These are phyloP conservation scores for Sungouiozyma intestinalis DNA, from an alignment of 805 yeast genomes.

Conservation along the genomic window DNA sequence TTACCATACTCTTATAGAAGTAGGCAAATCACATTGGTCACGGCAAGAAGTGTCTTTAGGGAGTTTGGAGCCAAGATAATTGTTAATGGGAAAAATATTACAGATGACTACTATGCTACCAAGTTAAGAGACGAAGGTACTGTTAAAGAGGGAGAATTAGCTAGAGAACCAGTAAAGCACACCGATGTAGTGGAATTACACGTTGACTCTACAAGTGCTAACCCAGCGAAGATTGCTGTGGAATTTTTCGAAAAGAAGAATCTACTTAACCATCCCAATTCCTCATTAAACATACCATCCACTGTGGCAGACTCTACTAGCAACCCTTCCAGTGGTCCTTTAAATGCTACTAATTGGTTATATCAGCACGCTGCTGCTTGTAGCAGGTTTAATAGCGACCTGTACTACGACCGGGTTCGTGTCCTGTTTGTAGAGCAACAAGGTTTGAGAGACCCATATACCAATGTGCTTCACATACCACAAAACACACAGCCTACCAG, in stretches of 20 bases:
- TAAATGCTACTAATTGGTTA: constrained; percentile 72
- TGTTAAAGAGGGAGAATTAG: constrained; percentile 49
- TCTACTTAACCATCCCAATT: constrained; percentile 6
- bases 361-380: constrained; percentile 75
- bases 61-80: constrained; percentile 88
- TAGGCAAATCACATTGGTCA: constrained; percentile 76
- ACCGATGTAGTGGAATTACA: background rate
- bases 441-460: constrained; percentile 70
- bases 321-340: constrained; percentile 23
- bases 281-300: constrained; percentile 2
- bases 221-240: constrained; percentile 29
- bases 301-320: constrained; percentile 23
- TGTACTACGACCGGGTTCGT: constrained; percentile 47
- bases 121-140: constrained; percentile 43
- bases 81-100: constrained; percentile 65
- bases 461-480: constrained; percentile 75
- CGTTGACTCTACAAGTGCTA: constrained; percentile 1
- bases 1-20: constrained; percentile 88
- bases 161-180: constrained; percentile 2
- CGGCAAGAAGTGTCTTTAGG: constrained; percentile 79
- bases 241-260: constrained; percentile 32
- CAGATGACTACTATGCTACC: constrained; percentile 80
- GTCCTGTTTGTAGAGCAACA: constrained; percentile 34
- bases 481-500: constrained; percentile 59
- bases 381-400: constrained; percentile 54